Conservation (phyloP, 768 basidiomycete genomes). For the Boletus sensibilis region DNA sequence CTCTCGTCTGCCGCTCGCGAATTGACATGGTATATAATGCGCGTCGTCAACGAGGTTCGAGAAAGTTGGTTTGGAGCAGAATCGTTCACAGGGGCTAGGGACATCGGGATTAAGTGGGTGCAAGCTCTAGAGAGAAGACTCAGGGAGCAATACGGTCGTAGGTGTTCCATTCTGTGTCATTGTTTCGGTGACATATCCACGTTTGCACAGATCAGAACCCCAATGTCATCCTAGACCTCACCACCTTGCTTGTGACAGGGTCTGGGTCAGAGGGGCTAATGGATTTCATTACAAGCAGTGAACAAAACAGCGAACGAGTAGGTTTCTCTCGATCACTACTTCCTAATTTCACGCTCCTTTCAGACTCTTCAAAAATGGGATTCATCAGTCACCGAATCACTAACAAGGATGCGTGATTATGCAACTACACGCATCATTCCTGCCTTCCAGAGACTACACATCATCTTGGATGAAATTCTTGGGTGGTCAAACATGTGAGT, state of each 20-base stretch:
- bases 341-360: slow-evolving; percentile 22
- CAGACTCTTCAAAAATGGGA: slow-evolving; percentile 87
- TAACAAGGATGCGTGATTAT: slow-evolving; percentile 71
- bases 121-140: slow-evolving; percentile 62
- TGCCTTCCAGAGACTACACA: slow-evolving; percentile 72
- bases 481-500: slow-evolving; percentile 76
- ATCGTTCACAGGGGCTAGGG: slow-evolving; percentile 62
- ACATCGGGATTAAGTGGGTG: slow-evolving; percentile 73
- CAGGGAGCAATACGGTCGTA: slow-evolving; percentile 65
- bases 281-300: slow-evolving; percentile 76
- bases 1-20: slow-evolving; percentile 69
- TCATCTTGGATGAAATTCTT: slow-evolving; percentile 73
- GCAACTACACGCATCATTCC: slow-evolving; percentile 68
- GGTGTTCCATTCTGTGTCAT: slow-evolving; percentile 26
- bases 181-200: slow-evolving; percentile 12
- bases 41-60: slow-evolving; percentile 71
- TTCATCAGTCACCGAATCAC: slow-evolving; percentile 62
- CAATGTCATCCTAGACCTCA: slow-evolving; percentile 68
- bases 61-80: slow-evolving; percentile 72
- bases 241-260: slow-evolving; percentile 67
- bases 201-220: slow-evolving; percentile 52
- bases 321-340: slow-evolving; percentile 18
- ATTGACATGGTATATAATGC: slow-evolving; percentile 68
- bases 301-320: slow-evolving; percentile 83
- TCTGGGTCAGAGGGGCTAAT: slow-evolving; percentile 64